Evolutionary conservation across 2,329 filamentous ascomycete genomes (phyloP).

Genomic region (Fusarium ambrosium): DNA sequence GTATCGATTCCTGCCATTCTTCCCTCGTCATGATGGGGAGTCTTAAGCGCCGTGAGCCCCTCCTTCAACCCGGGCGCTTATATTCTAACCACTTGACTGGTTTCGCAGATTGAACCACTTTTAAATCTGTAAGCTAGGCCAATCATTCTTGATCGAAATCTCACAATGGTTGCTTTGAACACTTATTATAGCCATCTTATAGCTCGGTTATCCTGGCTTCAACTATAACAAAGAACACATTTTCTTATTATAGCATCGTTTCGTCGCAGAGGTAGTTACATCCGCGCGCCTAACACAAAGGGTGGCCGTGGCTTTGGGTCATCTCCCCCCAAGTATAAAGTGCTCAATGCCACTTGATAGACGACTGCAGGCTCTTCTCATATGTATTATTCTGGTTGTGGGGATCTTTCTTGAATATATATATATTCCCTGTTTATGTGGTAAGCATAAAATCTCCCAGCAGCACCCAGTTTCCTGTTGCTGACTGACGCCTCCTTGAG

Average conservation of each 20-base stretch:
- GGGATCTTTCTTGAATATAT: not conserved
- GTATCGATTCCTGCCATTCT: no score
- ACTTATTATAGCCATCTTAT: no score
- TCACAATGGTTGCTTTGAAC: no score
- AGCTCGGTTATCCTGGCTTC: no score
- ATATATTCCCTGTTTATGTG: not conserved
- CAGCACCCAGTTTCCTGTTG: not conserved
- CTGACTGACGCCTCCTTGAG: not conserved
- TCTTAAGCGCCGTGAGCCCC: not conserved
- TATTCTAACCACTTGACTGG: not conserved
- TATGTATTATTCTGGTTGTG: not conserved
- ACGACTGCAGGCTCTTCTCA: not conserved
- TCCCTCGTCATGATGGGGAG: not conserved
- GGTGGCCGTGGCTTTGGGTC: no score
- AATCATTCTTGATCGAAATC: not conserved
- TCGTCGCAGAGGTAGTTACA: not conserved
- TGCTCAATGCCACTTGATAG: no score
- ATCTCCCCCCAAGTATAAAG: not conserved
- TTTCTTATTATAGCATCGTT: not conserved
- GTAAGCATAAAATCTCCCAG: constrained; percentile 7
- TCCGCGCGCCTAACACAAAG: not conserved
- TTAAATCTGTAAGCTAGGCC: not conserved
- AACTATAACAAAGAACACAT: not conserved
- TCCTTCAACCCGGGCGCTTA: not conserved
- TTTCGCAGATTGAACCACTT: not conserved